phyloP scores from a whole-genome alignment of 2,329 filamentous ascomycete species.

The Phialophora macrospora region DNA sequence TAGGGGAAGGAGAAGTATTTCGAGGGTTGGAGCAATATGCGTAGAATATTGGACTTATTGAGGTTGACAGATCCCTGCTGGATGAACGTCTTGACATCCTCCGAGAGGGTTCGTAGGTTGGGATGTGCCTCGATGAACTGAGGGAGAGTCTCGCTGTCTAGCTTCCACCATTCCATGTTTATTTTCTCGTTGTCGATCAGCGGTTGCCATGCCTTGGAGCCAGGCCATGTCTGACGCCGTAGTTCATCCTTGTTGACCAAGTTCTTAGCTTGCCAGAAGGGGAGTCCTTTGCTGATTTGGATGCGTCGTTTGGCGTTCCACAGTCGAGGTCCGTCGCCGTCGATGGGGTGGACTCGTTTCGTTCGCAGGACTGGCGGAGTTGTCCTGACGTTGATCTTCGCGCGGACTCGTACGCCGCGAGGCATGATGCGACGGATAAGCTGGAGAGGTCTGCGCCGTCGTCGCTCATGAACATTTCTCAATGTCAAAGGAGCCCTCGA shows the following conservation, averaged over 20 bases:
- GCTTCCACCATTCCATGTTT: conserved; percentile 35
- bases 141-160: conserved; percentile 33
- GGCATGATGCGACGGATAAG: conserved; percentile 2
- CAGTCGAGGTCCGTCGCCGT: conserved; percentile 30
- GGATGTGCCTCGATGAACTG: conserved; percentile 36
- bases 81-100: conserved; percentile 33
- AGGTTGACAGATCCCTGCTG: conserved; percentile 15
- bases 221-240: conserved; percentile 2
- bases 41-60: conserved; percentile 14
- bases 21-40: conserved; percentile 32
- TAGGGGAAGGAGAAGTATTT: conserved; percentile 33
- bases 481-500: conserved; percentile 5
- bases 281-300: conserved; percentile 27
- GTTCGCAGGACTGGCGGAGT: conserved; percentile 15
- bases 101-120: conserved; percentile 21
- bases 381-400: conserved; percentile 23
- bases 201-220: conserved; percentile 4
- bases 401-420: conserved; percentile 9
- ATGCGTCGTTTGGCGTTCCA: conserved; percentile 39
- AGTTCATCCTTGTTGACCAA: conserved; percentile 16
- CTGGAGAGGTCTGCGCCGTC: background rate
- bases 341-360: conserved; percentile 7
- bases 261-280: conserved; percentile 2
- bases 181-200: conserved; percentile 7
- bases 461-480: background rate